These are phyloP conservation scores for Posidonia australis DNA, from an alignment of 106 monocot genomes.

Conservation along the genomic window DNA sequence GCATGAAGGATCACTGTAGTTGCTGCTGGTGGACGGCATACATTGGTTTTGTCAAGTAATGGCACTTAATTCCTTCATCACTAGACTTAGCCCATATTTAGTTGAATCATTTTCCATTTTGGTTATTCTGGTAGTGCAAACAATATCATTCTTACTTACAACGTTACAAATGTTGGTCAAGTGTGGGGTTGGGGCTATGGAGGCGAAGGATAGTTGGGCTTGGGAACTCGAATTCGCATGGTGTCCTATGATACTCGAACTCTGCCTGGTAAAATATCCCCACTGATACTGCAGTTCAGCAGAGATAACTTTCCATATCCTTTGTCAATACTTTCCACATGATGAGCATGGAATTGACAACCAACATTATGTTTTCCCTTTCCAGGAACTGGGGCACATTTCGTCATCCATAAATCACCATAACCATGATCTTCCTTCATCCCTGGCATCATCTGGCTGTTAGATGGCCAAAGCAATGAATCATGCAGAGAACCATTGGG, in stretches of 20 bases:
- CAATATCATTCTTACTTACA: no score
- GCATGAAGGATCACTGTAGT: conserved; percentile 44
- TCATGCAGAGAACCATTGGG: conserved; percentile 1
- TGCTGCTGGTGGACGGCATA: conserved; percentile 93
- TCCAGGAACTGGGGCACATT: conserved; percentile 1
- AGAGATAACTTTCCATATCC: conserved; percentile 2
- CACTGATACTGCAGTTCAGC: conserved; percentile 1
- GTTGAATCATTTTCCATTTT: no score
- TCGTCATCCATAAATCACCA: conserved; percentile 4
- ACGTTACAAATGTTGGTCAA: conserved; percentile 86
- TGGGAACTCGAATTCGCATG: conserved; percentile 73
- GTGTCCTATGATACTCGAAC: conserved; percentile 48
- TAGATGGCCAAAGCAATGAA: conserved; percentile 17
- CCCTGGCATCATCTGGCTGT: conserved; percentile 7
- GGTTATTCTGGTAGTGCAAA: no score
- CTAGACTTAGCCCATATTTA: background rate
- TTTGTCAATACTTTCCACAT: conserved; percentile 1
- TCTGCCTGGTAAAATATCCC: conserved; percentile 6
- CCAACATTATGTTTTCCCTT: conserved; percentile 16
- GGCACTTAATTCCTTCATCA: background rate
- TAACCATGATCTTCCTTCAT: conserved; percentile 15
- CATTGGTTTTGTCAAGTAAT: conserved; percentile 83
- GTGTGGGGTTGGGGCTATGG: conserved; percentile 99
- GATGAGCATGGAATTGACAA: conserved; percentile 14
- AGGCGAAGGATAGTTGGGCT: no score